Evolutionary conservation across 306 rosid genomes (phyloP).

Genomic region (Sechiopsis laciniata): DNA sequence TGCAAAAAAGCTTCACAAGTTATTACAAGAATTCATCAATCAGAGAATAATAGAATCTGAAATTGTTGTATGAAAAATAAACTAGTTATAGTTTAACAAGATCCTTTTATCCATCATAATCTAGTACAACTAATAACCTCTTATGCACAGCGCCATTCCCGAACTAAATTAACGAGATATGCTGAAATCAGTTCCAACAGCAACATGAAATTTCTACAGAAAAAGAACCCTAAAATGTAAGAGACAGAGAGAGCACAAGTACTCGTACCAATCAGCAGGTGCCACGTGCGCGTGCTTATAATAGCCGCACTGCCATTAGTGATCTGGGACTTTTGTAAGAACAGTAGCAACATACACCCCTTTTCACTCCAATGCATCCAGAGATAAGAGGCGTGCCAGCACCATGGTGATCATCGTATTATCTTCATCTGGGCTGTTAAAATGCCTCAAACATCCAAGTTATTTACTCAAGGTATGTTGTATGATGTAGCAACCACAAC

Average conservation of each 20-base stretch:
- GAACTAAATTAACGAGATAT: conserved; percentile 1
- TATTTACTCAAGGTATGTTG: background rate
- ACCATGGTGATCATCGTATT: background rate
- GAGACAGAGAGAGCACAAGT: background rate
- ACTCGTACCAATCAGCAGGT: background rate
- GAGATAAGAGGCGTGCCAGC: conserved; percentile 7
- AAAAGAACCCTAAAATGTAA: background rate
- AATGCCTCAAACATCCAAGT: conserved; percentile 12
- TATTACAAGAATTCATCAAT: background rate
- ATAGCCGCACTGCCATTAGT: background rate
- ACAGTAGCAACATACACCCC: background rate
- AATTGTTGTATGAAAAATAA: background rate
- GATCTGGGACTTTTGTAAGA: background rate
- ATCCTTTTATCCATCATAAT: background rate
- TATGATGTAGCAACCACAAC: background rate
- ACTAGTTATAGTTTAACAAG: background rate
- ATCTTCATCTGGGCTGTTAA: background rate
- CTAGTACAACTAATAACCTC: conserved; percentile 7
- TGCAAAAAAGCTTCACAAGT: background rate
- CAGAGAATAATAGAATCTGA: background rate
- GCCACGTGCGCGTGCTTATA: background rate
- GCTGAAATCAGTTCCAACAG: conserved; percentile 1
- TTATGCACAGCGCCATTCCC: background rate
- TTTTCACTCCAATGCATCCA: background rate
- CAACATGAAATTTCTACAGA: background rate